Base-by-base conservation (phyloP, 2,329 filamentous ascomycete genomes). In the Aspergillus sp. region DNA sequence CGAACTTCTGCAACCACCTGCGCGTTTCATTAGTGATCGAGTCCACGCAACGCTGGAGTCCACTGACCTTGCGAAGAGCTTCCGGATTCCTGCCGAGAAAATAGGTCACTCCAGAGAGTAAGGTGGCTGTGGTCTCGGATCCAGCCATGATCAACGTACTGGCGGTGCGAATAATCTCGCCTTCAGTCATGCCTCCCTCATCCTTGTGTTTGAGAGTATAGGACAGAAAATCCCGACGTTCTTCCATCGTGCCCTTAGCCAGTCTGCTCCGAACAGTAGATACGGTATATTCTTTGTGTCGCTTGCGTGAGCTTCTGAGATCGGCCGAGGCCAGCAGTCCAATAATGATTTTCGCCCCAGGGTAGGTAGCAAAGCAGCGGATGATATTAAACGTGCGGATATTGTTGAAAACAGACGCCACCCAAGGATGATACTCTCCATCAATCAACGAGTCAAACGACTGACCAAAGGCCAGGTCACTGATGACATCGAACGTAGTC, bases 91-190 rank as follows among this genome's bases (percentile, higher is more conserved):
- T 42, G 11, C 71, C 55, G 0, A 78, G 58, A 1, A 68, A 61
- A 38, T 64, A 75, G 0, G 69, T 71, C 0, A 62, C 51, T 0
- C 71, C 73, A 0, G 65, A 59, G 0, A 76, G 56, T 0, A 67
- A 50, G 0, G 71, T 73, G 0, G 72, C 72, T 0, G 71, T 75
- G 0, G 73, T 75, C 28, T 57, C 52, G 13, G 60, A 66, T 0
- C 73, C 73, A 0, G 70, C 73, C 4, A 65, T 34, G 8, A 72
- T 56, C 27, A 73, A 27, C 2, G 64, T 35, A 3, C 51, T 49
- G 0, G 63, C 54, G 27, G 67, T 71, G 0, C 50, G 46, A 19
- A 59, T 59, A 27, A 73, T 64, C 37, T 72, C 67, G 0, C 42
- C 47, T 1, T 46, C 34, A 5, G 34, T 56, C 43, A 64, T 13